phyloP scores from a whole-genome alignment of 768 basidiomycete genomes.

The Mycena albidolilacea region DNA sequence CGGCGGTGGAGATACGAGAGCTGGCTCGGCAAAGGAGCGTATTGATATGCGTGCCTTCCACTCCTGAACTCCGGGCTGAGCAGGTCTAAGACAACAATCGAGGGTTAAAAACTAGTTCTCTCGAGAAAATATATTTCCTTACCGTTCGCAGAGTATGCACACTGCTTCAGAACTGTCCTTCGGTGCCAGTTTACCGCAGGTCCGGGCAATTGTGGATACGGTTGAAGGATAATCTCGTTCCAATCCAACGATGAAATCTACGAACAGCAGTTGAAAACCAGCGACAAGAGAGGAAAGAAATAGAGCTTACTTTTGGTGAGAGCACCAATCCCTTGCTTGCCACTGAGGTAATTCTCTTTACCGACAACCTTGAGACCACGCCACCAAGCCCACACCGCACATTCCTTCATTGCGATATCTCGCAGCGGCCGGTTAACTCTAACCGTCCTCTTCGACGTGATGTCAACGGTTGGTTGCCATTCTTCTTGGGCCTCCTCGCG shows the following conservation, averaged over 20 bases:
- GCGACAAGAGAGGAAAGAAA: neutral
- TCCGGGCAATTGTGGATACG: conserved; percentile 86
- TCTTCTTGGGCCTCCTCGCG: conserved; percentile 80
- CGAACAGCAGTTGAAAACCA: conserved; percentile 2
- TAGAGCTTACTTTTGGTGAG: conserved; percentile 77
- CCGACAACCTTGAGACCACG: conserved; percentile 66
- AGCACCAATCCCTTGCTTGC: conserved; percentile 71
- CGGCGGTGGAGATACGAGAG: conserved; percentile 40
- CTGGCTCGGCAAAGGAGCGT: conserved; percentile 59
- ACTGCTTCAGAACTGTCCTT: conserved; percentile 64
- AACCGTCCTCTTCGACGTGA: conserved; percentile 47
- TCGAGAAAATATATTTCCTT: conserved; percentile 27
- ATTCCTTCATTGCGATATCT: conserved; percentile 86
- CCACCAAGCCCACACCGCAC: conserved; percentile 86
- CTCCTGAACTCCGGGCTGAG: conserved; percentile 73
- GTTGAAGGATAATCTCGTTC: conserved; percentile 91
- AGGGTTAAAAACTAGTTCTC: conserved; percentile 7
- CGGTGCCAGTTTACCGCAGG: conserved; percentile 83
- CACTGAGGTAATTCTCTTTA: conserved; percentile 59
- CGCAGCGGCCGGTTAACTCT: conserved; percentile 77
- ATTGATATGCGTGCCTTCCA: conserved; percentile 87
- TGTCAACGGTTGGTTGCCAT: conserved; percentile 61
- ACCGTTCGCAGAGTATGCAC: conserved; percentile 82
- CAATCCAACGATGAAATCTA: conserved; percentile 85
- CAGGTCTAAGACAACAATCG: conserved; percentile 61